Base-by-base conservation (phyloP, 805 yeast species). In the Cyberlindnera maritima region DNA sequence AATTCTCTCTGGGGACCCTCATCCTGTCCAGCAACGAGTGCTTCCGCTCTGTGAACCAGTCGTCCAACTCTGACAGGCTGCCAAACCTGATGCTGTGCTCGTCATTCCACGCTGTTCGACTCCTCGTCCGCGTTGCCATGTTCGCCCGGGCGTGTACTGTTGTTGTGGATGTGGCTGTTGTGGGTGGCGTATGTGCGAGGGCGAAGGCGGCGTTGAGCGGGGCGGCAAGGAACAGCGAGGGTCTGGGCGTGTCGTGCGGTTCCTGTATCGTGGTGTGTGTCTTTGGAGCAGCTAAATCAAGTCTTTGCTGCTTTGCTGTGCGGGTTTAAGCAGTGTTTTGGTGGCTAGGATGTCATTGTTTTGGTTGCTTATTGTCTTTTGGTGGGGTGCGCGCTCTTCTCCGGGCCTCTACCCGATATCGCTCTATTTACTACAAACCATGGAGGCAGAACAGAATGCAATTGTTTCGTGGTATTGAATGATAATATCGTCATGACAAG, bases 1-100 rank as follows among this genome's bases (percentile, higher is more conserved):
- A 19, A 12, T 19, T 14, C 38, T 59, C 64, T 23, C 56, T 49
- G 2, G 64, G 52, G 3, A 54, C 45, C 37, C 57, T 48, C 21
- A 54, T 36, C 17, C 28, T 21, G 34, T 60, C 61, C 3, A 17
- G 3, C 32, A 45, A 2, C 1, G 34, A 25, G 8, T 21, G 39
- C 8, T 19, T 14, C 7, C n/a, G 14, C 26, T 40, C 39, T 9
- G 7, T 21, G 25, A 9, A 10, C 60, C 57, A 56, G 2, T 41
- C 13, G 10, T 49, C 49, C 11, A 56, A 36, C 3, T 53, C 52
- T 2, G 34, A 21, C 7, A 55, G 28, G 11, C 40, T 29, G 5
- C 40, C 10, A 20, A 55, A 55, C 15, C 39, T 34, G 10, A 46
- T 26, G 32, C 56, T 48, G 14, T 12, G 12, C 14, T 35, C 15